Evolutionary conservation across 2,329 filamentous ascomycete genomes (phyloP).

Genomic region (Colletotrichum sp.): DNA sequence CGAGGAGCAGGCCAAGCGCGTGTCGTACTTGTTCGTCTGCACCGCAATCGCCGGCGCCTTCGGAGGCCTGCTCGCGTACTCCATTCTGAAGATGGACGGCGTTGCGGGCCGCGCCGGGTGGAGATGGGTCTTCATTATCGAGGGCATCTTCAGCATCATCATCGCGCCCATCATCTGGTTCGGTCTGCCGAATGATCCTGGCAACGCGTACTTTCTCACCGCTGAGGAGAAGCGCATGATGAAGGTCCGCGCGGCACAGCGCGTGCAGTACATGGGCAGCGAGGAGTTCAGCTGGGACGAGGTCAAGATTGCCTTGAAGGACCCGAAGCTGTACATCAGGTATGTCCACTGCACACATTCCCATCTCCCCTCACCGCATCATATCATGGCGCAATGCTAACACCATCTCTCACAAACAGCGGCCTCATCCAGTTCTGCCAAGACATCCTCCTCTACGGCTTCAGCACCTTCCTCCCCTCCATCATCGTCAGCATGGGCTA

Average conservation of each 20-base stretch:
- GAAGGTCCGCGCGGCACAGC: slow-evolving; percentile 48
- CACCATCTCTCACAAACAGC: background rate
- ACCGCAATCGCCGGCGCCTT: slow-evolving; percentile 54
- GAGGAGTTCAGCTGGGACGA: slow-evolving; percentile 57
- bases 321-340: slow-evolving; percentile 57
- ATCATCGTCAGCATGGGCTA: slow-evolving; percentile 60
- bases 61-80: slow-evolving; percentile 50
- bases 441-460: slow-evolving; percentile 59
- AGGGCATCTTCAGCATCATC: slow-evolving; percentile 49
- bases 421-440: slow-evolving; percentile 55
- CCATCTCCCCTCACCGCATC: background rate
- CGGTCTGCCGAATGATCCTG: slow-evolving; percentile 50
- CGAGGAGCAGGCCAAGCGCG: slow-evolving; percentile 28
- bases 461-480: slow-evolving; percentile 61
- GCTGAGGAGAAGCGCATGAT: slow-evolving; percentile 55
- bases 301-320: slow-evolving; percentile 48
- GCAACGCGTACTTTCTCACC: slow-evolving; percentile 52
- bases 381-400: background rate
- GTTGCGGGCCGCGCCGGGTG: slow-evolving; percentile 41
- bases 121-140: slow-evolving; percentile 57
- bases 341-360: slow-evolving; percentile 19
- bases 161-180: slow-evolving; percentile 50
- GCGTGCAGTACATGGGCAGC: slow-evolving; percentile 51
- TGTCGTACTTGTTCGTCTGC: slow-evolving; percentile 49
- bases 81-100: slow-evolving; percentile 45